Conservation (phyloP, 2,329 filamentous ascomycete species). For the Capronia coronata region DNA sequence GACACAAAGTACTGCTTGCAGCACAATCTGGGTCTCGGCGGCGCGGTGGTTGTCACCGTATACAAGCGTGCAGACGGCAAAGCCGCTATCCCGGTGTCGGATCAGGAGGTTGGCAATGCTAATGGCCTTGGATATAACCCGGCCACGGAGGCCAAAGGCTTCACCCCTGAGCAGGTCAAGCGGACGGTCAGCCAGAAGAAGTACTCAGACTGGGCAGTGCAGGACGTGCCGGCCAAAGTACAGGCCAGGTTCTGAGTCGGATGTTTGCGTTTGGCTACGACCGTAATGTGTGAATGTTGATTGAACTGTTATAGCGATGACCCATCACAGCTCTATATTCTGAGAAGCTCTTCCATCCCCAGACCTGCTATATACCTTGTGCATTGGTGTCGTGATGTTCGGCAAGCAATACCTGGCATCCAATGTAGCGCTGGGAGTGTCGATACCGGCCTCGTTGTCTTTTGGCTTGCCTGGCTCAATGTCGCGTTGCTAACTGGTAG, state of each 20-base stretch:
- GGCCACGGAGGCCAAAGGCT: constrained; percentile 79
- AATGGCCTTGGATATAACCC: constrained; percentile 84
- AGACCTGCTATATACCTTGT: too few relatives aligned
- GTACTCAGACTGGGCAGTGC: constrained; percentile 67
- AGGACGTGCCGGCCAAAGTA: constrained; percentile 69
- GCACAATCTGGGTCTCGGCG: constrained; percentile 88
- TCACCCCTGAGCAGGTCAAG: constrained; percentile 69
- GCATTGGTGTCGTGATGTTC: too few relatives aligned
- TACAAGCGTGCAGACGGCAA: constrained; percentile 78
- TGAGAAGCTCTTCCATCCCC: too few relatives aligned
- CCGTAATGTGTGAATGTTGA: too few relatives aligned
- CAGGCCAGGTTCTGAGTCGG: constrained; percentile 56
- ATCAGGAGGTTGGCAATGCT: constrained; percentile 56
- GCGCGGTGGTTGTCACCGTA: constrained; percentile 82
- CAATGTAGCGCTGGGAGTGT: too few relatives aligned
- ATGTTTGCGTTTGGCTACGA: not conserved
- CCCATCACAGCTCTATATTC: too few relatives aligned
- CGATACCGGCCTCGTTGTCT: too few relatives aligned
- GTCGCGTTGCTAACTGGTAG: too few relatives aligned
- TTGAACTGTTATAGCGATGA: too few relatives aligned
- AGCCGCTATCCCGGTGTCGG: constrained; percentile 54
- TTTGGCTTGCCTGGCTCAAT: too few relatives aligned
- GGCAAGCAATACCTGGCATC: too few relatives aligned
- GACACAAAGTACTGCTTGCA: constrained; percentile 70
- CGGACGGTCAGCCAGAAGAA: constrained; percentile 63